Evolutionary conservation across 2,329 filamentous ascomycete genomes (phyloP), one percentile per base, ranked within the genome.

Genomic region (Ophiostoma ips): DNA sequence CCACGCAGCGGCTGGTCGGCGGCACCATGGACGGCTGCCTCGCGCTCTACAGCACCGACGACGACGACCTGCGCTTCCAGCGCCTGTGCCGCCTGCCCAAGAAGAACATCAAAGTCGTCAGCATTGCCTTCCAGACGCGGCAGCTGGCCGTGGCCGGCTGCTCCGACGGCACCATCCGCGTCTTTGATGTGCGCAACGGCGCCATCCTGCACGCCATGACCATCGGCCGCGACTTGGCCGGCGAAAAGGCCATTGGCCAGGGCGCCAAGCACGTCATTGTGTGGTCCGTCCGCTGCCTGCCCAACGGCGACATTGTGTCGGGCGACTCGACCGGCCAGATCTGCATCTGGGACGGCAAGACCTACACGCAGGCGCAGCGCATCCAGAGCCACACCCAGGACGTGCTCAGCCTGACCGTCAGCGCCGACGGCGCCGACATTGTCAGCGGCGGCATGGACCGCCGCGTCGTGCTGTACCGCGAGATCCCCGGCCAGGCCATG

Each of bases 281-380:
- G 13, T 98, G 92, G 92, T 83, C 87, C 48, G 83, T 98, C 55
- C 95, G 88, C 66, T 87, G 84, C 60, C 72, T 96, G 31, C 78
- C 84, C 10, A 84, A 86, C 60, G 89, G 88, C 46, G 87, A 92
- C 57, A 92, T 98, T 54, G 82, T 96, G 12, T 95, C 89, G 2
- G 92, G 87, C 47, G 92, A 98, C 63, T 96, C 92, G 3, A 89
- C 88, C 5, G 92, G 92, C 31, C 88, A 96, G 62, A 75, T 98
- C 37, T 82, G 87, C 56, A 86, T 96, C 61, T 98, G 89, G 84
- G 87, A 94, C 62, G 87, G 87, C 50, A 89, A 85, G 67, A 94
- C 87, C 49, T 95, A 90, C 64, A 89, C 88, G 5, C 79, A 95
- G 58, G 75, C 80, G 34, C 92, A 98, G 62, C 77, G 89, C 47